Conservation (phyloP, 1,284 basidiomycete genomes). For the Amylostereum areolatum region DNA sequence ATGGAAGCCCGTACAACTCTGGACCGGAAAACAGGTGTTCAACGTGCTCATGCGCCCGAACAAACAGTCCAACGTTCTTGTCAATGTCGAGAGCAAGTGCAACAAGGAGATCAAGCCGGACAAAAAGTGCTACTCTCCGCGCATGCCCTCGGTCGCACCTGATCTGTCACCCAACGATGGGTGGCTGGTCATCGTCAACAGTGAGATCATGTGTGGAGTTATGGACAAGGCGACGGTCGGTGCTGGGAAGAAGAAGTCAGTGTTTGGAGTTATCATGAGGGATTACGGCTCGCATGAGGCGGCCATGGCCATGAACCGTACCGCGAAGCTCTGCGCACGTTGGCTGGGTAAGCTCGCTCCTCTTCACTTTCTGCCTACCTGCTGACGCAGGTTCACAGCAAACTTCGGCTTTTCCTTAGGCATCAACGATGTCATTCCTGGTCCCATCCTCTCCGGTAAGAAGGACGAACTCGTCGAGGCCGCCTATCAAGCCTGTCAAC, state of each 20-base stretch:
- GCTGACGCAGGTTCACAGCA: conserved; percentile 41
- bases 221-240: conserved; percentile 99
- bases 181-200: conserved; percentile 96
- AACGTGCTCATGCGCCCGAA: conserved; percentile 96
- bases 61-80: conserved; percentile 74
- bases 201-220: conserved; percentile 98
- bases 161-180: conserved; percentile 98
- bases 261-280: conserved; percentile 96
- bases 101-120: conserved; percentile 88
- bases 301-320: conserved; percentile 90
- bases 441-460: conserved; percentile 70
- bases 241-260: conserved; percentile 98
- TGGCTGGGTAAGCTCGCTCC: conserved; percentile 67
- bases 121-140: conserved; percentile 47
- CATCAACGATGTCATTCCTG: conserved; percentile 98
- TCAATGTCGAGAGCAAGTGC: conserved; percentile 97
- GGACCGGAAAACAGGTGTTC: conserved; percentile 99
- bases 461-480: conserved; percentile 88
- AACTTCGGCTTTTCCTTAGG: conserved; percentile 98
- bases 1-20: conserved; percentile 87
- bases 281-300: conserved; percentile 96
- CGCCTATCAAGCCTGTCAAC: conserved; percentile 95
- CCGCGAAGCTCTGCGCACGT: conserved; percentile 94
- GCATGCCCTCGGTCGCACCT: conserved; percentile 57
- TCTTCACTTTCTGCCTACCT: background rate